These are phyloP conservation scores for Silene uniflora DNA, from an alignment of 148 eudicot genomes.

Conservation along the genomic window DNA sequence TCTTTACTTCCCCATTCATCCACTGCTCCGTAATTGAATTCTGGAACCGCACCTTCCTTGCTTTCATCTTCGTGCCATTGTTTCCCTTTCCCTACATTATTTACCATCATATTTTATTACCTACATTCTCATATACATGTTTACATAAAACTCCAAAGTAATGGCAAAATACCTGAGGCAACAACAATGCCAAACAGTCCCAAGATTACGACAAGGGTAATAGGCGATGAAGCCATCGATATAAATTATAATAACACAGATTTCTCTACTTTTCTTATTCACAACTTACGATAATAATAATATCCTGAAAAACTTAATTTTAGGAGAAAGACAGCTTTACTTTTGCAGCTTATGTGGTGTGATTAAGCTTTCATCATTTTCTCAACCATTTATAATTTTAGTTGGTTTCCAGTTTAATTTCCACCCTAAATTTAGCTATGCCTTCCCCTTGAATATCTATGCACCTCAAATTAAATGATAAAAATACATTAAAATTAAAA, in stretches of 20 bases:
- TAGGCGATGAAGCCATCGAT: background rate
- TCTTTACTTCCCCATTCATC: slow-evolving; percentile 43
- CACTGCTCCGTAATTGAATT: slow-evolving; percentile 28
- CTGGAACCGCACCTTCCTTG: slow-evolving; percentile 2
- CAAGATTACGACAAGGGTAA: background rate
- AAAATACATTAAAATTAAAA: too few relatives aligned
- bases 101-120: too few relatives aligned
- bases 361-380: background rate
- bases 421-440: background rate
- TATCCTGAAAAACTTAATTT: background rate
- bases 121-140: too few relatives aligned
- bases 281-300: background rate
- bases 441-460: background rate
- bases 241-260: background rate
- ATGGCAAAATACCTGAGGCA: slow-evolving; percentile 1
- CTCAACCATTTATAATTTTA: background rate
- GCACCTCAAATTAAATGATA: background rate
- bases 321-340: background rate
- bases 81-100: too few relatives aligned
- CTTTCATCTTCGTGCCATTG: background rate
- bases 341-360: too few relatives aligned
- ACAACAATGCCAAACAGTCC: background rate
- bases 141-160: background rate
- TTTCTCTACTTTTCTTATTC: background rate
- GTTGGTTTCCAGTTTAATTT: background rate